Conservation (phyloP, 129 eudicot species). For the Pulicaria dysenterica region DNA sequence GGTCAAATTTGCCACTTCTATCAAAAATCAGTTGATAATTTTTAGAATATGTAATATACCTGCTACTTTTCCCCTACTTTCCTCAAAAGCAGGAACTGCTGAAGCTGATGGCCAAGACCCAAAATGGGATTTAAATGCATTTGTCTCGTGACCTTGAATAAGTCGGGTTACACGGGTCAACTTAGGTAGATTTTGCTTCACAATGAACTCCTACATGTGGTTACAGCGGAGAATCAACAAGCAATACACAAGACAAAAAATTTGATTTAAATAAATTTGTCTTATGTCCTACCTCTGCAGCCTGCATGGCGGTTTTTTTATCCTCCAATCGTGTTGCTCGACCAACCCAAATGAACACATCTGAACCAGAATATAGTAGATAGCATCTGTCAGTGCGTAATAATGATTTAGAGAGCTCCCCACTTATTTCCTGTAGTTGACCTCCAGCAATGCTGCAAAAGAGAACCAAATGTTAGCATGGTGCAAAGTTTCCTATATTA, state of each 20-base stretch:
- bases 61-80: conserved; percentile 96
- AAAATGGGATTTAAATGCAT: conserved; percentile 81
- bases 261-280: not conserved
- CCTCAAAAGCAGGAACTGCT: conserved; percentile 59
- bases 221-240: conserved; percentile 21
- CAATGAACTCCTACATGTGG: conserved; percentile 62
- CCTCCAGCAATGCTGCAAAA: conserved; percentile 74
- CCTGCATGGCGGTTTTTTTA: conserved; percentile 71
- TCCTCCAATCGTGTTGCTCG: conserved; percentile 91
- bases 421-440: conserved; percentile 56
- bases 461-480: conserved; percentile 12
- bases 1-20: not conserved
- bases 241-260: conserved; percentile 7
- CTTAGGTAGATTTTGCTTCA: conserved; percentile 77
- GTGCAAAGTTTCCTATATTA: not conserved
- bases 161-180: conserved; percentile 68
- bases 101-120: conserved; percentile 90
- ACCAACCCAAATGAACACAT: conserved; percentile 89
- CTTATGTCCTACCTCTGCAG: conserved; percentile 65
- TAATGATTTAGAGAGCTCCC: conserved; percentile 81
- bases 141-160: conserved; percentile 90
- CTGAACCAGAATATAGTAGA: conserved; percentile 84
- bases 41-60: conserved; percentile 43
- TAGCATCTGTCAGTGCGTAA: conserved; percentile 80
- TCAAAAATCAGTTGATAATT: not conserved